These are phyloP conservation scores for Penicillium canescens DNA, from an alignment of 495 filamentous ascomycete genomes.

Conservation along the genomic window DNA sequence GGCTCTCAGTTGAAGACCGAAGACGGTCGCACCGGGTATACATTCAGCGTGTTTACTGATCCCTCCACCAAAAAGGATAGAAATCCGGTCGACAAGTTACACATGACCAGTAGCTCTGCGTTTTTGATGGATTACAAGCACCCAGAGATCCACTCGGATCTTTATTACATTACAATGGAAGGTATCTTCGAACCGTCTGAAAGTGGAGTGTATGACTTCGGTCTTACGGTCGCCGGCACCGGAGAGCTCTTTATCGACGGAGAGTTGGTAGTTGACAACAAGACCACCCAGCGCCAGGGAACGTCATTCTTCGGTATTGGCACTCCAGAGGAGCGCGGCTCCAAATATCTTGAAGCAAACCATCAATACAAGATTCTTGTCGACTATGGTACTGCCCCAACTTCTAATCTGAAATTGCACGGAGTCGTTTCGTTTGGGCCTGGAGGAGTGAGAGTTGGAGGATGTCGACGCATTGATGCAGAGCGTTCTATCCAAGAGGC, in stretches of 20 bases:
- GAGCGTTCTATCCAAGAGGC: slow-evolving; percentile 63
- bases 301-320: slow-evolving; percentile 56
- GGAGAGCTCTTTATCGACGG: slow-evolving; percentile 67
- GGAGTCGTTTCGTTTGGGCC: slow-evolving; percentile 52
- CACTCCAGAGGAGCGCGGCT: slow-evolving; percentile 57
- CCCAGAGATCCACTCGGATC: slow-evolving; percentile 39
- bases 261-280: slow-evolving; percentile 65
- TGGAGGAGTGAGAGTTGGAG: slow-evolving; percentile 75
- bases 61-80: slow-evolving; percentile 41
- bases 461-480: slow-evolving; percentile 59
- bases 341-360: slow-evolving; percentile 51
- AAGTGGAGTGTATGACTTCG: slow-evolving; percentile 66
- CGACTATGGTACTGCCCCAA: slow-evolving; percentile 58
- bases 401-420: slow-evolving; percentile 49
- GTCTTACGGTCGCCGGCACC: slow-evolving; percentile 70
- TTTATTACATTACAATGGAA: slow-evolving; percentile 59
- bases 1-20: slow-evolving; percentile 43
- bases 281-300: slow-evolving; percentile 53
- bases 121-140: slow-evolving; percentile 63
- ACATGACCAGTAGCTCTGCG: slow-evolving; percentile 48
- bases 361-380: slow-evolving; percentile 55
- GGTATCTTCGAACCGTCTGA: slow-evolving; percentile 55
- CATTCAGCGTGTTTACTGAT: slow-evolving; percentile 57
- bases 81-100: slow-evolving; percentile 46
- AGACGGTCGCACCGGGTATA: slow-evolving; percentile 50